Base-by-base conservation (phyloP, 2,329 filamentous ascomycete species). In the Apiospora saccharicola region DNA sequence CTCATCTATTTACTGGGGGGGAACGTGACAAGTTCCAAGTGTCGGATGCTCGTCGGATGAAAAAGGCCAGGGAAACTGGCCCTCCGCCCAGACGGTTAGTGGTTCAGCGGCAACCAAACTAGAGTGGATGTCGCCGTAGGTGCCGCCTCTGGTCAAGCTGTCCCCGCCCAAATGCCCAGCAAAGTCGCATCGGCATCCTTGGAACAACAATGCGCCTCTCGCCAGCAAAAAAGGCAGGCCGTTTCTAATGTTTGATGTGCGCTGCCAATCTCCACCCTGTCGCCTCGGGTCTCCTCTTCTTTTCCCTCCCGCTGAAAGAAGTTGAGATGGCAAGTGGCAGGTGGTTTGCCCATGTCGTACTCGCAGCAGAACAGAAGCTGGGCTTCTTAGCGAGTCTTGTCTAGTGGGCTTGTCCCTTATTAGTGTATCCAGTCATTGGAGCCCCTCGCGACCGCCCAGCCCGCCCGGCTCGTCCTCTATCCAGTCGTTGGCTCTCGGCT, bases 191-290 rank as follows among this genome's bases (percentile, higher is more conserved):
- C n/a, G 57, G 4, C 19, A 64, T 41, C 57, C 57, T 64, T 64
- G 57, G 13, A 37, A 64, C 34, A 4, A 14, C 30, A 41, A 64
- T 64, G 57, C 34, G 30, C 57, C 8, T 41, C 57, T 64, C 57
- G 41, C 57, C 57, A 64, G 57, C 44, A 10, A 49, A 49, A n/a
- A 41, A 64, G 57, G 57, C 57, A 13, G 19, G 37, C 57, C 57
- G 34, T 64, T 64, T 64, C 57, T 64, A 34, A 34, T 22, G 57
- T 64, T 64, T 64, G 57, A 64, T 64, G 34, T 41, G 22, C 57
- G 57, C 57, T 64, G 57, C 57, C 57, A 64, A 64, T 64, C 57
- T 64, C 57, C 57, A 64, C 57, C 57, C 30, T 61, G 26, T 12
- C 30, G 14, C 46, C 46, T 49, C 46, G 51, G 49, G 13, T 53